These are phyloP conservation scores for Amanita jacksonii DNA, from an alignment of 768 basidiomycete genomes.

Conservation along the genomic window DNA sequence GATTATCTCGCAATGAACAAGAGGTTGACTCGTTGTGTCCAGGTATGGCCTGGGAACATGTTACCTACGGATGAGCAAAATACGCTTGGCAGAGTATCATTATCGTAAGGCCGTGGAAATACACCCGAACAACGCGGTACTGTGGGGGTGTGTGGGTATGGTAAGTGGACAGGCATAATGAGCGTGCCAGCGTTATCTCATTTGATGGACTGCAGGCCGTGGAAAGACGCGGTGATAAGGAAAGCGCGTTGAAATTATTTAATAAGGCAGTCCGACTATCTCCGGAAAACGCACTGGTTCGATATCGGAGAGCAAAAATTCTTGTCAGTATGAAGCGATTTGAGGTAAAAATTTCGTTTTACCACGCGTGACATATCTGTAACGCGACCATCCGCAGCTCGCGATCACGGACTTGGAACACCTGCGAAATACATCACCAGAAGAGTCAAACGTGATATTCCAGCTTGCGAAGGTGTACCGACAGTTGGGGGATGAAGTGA, in stretches of 20 bases:
- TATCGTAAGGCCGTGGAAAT: conserved; percentile 88
- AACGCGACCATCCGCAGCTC: conserved; percentile 34
- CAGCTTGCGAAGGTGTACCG: conserved; percentile 91
- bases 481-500: conserved; percentile 64
- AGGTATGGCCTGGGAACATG: conserved; percentile 99
- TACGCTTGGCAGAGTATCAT: conserved; percentile 92
- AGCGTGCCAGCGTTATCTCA: conserved; percentile 19
- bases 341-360: conserved; percentile 44
- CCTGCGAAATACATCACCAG: conserved; percentile 76
- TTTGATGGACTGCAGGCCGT: conserved; percentile 50
- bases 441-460: conserved; percentile 96
- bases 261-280: conserved; percentile 70
- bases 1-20: conserved; percentile 4
- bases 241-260: conserved; percentile 69
- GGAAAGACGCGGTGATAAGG: conserved; percentile 74
- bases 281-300: conserved; percentile 86
- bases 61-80: conserved; percentile 90
- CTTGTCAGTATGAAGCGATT: conserved; percentile 79
- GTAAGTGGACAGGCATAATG: conserved; percentile 41
- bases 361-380: conserved; percentile 2
- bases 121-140: conserved; percentile 91
- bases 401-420: conserved; percentile 77
- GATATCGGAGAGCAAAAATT: conserved; percentile 90
- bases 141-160: conserved; percentile 93
- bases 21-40: conserved; percentile 20